Evolutionary conservation across 2,329 filamentous ascomycete species (phyloP).

Genomic region (Neurospora sp.): DNA sequence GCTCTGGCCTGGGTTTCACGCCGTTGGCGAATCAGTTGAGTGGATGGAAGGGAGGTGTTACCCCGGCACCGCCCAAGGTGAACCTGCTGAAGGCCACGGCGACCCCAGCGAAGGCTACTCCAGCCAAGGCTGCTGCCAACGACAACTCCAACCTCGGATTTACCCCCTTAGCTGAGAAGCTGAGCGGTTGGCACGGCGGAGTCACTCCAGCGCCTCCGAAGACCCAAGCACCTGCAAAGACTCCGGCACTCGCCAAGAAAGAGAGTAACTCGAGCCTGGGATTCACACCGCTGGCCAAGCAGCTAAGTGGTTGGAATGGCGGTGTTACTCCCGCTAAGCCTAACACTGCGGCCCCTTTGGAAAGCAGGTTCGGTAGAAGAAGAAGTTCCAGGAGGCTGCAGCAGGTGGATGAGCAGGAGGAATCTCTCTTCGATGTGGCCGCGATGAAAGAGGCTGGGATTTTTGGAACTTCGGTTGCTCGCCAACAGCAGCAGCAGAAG

Average conservation of each 20-base stretch:
- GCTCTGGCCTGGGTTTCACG: constrained; percentile 35
- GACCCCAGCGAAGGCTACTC: not conserved
- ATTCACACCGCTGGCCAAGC: constrained; percentile 54
- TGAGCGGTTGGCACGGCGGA: constrained; percentile 51
- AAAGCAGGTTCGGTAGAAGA: not conserved
- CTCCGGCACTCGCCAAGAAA: not conserved
- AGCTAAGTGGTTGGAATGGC: constrained; percentile 53
- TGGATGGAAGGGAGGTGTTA: constrained; percentile 3
- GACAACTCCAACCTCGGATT: constrained; percentile 35
- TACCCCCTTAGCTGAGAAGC: constrained; percentile 51
- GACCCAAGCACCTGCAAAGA: not conserved
- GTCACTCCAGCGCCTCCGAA: not conserved
- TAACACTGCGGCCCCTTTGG: constrained; percentile 17
- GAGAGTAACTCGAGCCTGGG: constrained; percentile 26
- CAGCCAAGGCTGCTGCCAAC: not conserved
- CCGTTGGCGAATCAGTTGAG: constrained; percentile 38
- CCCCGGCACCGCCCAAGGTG: not conserved
- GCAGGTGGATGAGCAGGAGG: constrained; percentile 4
- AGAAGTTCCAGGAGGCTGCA: not conserved
- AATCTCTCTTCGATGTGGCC: not conserved
- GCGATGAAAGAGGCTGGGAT: not conserved
- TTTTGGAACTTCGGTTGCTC: constrained; percentile 1
- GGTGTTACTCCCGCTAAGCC: constrained; percentile 39
- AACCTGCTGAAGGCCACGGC: not conserved
- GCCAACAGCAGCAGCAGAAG: constrained; percentile 6